Evolutionary conservation across 176 grass and related monocot species (phyloP), one percentile per base, ranked within the genome.

Genomic region (Melocanna baccifera): DNA sequence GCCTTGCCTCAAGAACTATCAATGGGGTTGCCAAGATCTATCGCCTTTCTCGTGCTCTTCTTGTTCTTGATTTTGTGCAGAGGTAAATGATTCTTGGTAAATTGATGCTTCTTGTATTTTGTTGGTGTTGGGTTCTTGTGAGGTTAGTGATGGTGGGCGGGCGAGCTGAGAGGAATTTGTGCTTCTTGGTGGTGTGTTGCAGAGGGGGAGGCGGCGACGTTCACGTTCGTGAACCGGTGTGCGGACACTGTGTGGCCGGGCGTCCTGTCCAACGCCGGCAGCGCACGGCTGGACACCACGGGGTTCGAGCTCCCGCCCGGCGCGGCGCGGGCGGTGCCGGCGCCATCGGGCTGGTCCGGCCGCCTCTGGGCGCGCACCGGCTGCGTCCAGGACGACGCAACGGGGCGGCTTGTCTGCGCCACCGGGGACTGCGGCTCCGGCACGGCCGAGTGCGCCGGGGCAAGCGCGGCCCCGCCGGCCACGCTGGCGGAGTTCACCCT

Each of bases 401-500:
- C 86, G 43, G 89, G 89, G n/a, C 78, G 81, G 8, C 71, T 90
- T 25, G 56, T 43, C 40, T 98, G 95, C 81, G 69, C 89, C 50
- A 94, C 95, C 0, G 95, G 92, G 12, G 95, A 97, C 91, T 97
- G 95, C 50, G 95, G 95, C 11, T 93, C 92, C 0, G 89, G 93
- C 52, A 26, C 84, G 37, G 81, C 92, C 28, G 92, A 98, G 78
- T 98, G 95, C 89, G 73, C 86, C 12, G 92, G 92, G 62, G 79
- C 86, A 0, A 91, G 95, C 12, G 95, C 95, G 1, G 66, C 89
- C 1, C 95, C 95, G 1, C 95, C 91, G 2, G 91, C 92, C 4
- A 98, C 95, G 40, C 95, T 98, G 58, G 93, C 91, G 9, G 95
- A 98, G 91, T 96, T 99, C 93, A 99, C 96, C 36, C 93, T 99